Base-by-base conservation (phyloP, 371 early-diverging fungal species). In the Entomophthora muscae region DNA sequence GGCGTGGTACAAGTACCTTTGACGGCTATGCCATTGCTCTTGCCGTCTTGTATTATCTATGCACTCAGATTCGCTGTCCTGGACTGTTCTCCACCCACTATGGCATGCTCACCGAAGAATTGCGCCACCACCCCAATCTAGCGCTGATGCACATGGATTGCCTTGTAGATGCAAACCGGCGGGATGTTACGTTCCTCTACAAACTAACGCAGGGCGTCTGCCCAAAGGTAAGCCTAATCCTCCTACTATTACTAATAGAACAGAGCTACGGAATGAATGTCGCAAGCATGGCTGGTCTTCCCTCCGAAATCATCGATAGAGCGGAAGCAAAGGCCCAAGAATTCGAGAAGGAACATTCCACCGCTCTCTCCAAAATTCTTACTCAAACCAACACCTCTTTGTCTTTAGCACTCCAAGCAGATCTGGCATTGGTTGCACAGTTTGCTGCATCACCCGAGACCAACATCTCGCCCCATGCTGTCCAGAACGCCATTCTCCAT, bases 51-150 rank as follows among this genome's bases (percentile, higher is more conserved):
- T 87, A 93, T 65, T 83, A 93, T 57, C 72, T 99, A 17, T 79
- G 89, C 21, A 80, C 83, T 0, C 81, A 86, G 32, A 78, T 89
- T 22, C 85, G 93, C 13, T 98, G 98, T 68, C 68, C 93, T 57
- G 90, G 91, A 1, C 72, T 98, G 52, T 98, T 99, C 75, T 85
- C 92, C 27, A 99, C 99, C 1, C 99, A 99, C 76, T 99, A 99
- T 68, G 91, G 91, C 31, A 83, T 86, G 42, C 75, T 99, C 2
- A 91, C 97, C 21, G 75, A 79, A 30, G 89, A 94, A 64, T 85
- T 93, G 66, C 79, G 80, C 63, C 75, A 79, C 5, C 77, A 83
- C 56, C 78, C 78, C 1, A 75, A 76, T 53, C 77, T 82, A 42
- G 73, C 75, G 5, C 72, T 81, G 68, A 81, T 76, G 76, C 83